Percentiles rank a stretch among this genome's conserved stretches.
phyloP scores from a whole-genome alignment of 164 flowering plant species.

The Stephania japonica region DNA sequence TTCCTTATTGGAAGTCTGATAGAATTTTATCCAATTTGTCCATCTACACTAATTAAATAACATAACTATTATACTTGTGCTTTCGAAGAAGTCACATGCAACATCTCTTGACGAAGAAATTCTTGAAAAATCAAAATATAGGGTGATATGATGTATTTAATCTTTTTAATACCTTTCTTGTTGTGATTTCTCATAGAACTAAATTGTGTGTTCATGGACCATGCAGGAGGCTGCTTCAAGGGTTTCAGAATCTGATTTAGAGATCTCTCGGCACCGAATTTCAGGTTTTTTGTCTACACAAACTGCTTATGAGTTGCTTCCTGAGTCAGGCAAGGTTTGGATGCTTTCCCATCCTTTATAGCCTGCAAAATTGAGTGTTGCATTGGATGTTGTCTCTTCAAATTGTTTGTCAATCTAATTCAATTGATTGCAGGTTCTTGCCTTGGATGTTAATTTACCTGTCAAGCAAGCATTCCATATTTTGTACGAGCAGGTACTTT shows the following conservation, averaged over 20 bases:
- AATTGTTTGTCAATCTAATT: conserved; percentile 6
- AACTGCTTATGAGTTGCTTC: conserved; percentile 83
- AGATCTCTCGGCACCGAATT: conserved; percentile 65
- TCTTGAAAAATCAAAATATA: not conserved
- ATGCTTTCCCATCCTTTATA: conserved; percentile 25
- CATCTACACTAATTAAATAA: too few relatives aligned
- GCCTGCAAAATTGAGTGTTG: not conserved
- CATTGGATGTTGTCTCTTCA: conserved; percentile 8
- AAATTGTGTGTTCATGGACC: conserved; percentile 31
- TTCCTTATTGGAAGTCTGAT: too few relatives aligned
- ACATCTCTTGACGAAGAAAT: not conserved
- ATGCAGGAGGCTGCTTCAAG: conserved; percentile 43
- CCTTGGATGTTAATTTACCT: conserved; percentile 75
- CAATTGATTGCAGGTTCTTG: conserved; percentile 53
- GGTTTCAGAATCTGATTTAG: conserved; percentile 60
- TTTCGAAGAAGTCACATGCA: not conserved
- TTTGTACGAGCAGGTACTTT: conserved; percentile 75
- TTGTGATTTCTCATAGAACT: conserved; percentile 1
- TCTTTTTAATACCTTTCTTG: not conserved
- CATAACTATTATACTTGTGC: not conserved
- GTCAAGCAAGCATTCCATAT: conserved; percentile 96
- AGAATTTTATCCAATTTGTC: too few relatives aligned
- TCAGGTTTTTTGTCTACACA: conserved; percentile 67
- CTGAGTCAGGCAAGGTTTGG: conserved; percentile 87
- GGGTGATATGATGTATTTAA: not conserved